phyloP scores from a whole-genome alignment of 176 grass and related monocot species.

The Sorghum bicolor region DNA sequence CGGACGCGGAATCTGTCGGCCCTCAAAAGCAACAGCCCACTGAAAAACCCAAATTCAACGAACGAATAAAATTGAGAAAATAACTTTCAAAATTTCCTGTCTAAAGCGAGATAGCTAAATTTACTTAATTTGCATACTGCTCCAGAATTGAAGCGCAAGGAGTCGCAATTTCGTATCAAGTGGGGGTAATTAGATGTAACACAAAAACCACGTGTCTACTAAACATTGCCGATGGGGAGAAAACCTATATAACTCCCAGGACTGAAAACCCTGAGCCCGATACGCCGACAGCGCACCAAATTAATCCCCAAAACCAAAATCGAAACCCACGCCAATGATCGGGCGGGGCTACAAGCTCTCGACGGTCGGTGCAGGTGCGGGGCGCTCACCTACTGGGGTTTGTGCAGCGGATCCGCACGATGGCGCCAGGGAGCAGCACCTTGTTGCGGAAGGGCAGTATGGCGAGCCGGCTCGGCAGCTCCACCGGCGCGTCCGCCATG shows the following conservation, averaged over 20 bases:
- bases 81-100: not conserved
- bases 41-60: not conserved
- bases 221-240: not conserved
- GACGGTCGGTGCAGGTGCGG: not conserved
- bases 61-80: constrained; percentile 1
- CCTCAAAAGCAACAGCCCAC: not conserved
- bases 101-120: not conserved
- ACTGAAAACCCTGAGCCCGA: constrained; percentile 15
- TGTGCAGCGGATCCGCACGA: constrained; percentile 95
- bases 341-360: not conserved
- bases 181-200: not conserved
- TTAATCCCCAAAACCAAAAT: not conserved
- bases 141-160: not conserved
- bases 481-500: constrained; percentile 75
- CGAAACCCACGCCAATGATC: not conserved
- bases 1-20: constrained; percentile 11
- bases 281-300: constrained; percentile 6
- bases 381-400: constrained; percentile 75
- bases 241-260: constrained; percentile 30
- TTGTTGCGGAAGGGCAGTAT: constrained; percentile 97
- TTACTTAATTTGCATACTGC: not conserved
- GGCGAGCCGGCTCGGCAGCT: constrained; percentile 78
- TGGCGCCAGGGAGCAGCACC: constrained; percentile 88
- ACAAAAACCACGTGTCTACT: not conserved
- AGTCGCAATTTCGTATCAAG: not conserved